These are phyloP conservation scores for Podospora comata DNA, from an alignment of 495 filamentous ascomycete species.

Conservation along the genomic window DNA sequence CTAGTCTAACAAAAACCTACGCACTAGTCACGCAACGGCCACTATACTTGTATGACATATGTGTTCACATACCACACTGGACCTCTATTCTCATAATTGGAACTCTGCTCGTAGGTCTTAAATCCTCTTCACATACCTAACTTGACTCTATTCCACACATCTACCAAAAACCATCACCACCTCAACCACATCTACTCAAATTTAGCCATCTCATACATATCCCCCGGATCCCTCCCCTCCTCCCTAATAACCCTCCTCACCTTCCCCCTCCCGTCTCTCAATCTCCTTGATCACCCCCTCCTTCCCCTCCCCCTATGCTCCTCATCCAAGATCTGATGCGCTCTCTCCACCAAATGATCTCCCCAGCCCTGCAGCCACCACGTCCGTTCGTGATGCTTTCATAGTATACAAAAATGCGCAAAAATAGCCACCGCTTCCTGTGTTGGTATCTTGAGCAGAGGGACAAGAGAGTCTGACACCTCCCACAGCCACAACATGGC, in stretches of 20 bases:
- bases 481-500: slow-evolving; percentile 40
- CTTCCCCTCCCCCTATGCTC: slow-evolving; percentile 39
- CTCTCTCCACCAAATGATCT: slow-evolving; percentile 29
- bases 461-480: slow-evolving; percentile 34
- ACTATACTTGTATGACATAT: too few relatives aligned
- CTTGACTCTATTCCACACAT: too few relatives aligned
- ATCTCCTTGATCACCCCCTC: slow-evolving; percentile 49
- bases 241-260: slow-evolving; percentile 56
- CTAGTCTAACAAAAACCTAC: too few relatives aligned
- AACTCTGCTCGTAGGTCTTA: too few relatives aligned
- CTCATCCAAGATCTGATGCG: slow-evolving; percentile 32
- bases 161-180: too few relatives aligned
- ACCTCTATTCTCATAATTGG: too few relatives aligned
- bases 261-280: slow-evolving; percentile 46
- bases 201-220: slow-evolving; percentile 31
- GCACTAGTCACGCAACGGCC: too few relatives aligned
- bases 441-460: slow-evolving; percentile 28
- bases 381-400: slow-evolving; percentile 31
- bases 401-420: slow-evolving; percentile 34
- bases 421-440: slow-evolving; percentile 40
- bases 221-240: slow-evolving; percentile 43
- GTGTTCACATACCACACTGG: too few relatives aligned
- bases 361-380: slow-evolving; percentile 41
- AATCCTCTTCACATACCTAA: too few relatives aligned
- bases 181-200: slow-evolving; percentile 21